Conservation (phyloP, 768 basidiomycete genomes). For the Panellus pusillus region DNA sequence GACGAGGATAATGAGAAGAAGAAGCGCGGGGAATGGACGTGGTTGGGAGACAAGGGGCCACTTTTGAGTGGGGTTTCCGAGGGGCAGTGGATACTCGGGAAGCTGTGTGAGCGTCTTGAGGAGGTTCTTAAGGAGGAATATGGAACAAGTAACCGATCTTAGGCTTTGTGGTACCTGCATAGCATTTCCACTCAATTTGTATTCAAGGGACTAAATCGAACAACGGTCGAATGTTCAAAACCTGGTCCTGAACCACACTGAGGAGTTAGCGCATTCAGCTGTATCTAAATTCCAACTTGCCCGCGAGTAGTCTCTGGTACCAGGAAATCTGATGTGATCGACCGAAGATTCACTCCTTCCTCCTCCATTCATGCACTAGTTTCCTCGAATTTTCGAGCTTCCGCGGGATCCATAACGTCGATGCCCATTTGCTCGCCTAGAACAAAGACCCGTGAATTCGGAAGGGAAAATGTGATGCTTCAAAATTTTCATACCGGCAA, state of each 20-base stretch:
- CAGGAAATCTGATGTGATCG: too few relatives aligned
- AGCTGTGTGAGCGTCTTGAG: constrained; percentile 35
- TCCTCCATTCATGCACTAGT: background rate
- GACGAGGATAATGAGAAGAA: constrained; percentile 14
- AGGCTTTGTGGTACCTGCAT: too few relatives aligned
- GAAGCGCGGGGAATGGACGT: constrained; percentile 31
- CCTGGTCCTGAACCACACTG: too few relatives aligned
- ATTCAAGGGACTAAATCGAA: too few relatives aligned
- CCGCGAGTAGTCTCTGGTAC: too few relatives aligned
- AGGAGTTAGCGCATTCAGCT: too few relatives aligned
- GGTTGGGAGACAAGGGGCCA: constrained; percentile 41
- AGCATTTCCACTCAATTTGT: too few relatives aligned
- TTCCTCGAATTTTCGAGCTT: constrained; percentile 15
- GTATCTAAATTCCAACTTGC: too few relatives aligned
- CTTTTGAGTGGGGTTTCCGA: constrained; percentile 37
- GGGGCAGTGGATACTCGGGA: constrained; percentile 39
- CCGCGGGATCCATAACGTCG: constrained; percentile 43
- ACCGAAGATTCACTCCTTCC: too few relatives aligned
- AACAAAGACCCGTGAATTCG: background rate
- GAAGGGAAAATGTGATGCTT: background rate
- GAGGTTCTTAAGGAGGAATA: constrained; percentile 29
- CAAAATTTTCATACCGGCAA: constrained; percentile 42
- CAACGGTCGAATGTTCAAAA: too few relatives aligned
- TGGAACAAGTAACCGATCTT: too few relatives aligned
- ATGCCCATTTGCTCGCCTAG: constrained; percentile 51